Base-by-base conservation (phyloP, 2,329 filamentous ascomycete species). In the Zasmidium cellare region DNA sequence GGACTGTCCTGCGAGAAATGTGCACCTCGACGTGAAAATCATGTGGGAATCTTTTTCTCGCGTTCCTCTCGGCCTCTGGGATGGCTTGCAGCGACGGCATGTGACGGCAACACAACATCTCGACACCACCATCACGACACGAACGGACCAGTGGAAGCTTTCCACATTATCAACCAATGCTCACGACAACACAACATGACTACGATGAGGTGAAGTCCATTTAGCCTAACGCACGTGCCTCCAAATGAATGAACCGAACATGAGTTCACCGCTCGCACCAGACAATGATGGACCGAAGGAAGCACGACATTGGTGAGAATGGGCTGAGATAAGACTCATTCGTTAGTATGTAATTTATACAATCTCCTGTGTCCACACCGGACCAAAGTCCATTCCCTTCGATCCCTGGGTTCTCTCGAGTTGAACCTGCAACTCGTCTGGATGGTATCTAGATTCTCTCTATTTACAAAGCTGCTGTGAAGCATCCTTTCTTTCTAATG, bases 221-320 rank as follows among this genome's bases (percentile, higher is more conserved):
- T 46, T 56, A 51, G 35, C 25, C 54, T 56, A 22, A 24, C 53
- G 47, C 48, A 51, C 47, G 54, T 51, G 24, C 23, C 48, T 50
- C 28, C 31, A 51, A 31, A 51, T 19, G 5, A 41, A 41, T 16
- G 35, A 41, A 18, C 35, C 35, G 35, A 41, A 41, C 35, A 41
- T 41, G 35, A 41, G 35, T 41, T 41, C 35, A 41, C 35, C 35
- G 35, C 35, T 41, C 35, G 35, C 11, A 9, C 35, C 35, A 41
- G 35, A 41, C 35, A 41, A 41, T 41, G 35, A 41, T 41, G 35
- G 35, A 41, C 16, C 35, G 35, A 41, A 3, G 12, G 16, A 41
- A 41, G 35, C 35, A 41, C 35, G 35, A 41, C 35, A 41, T 41
- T 6, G 3, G 12, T n/a, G 5, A 41, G 35, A 41, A n/a, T 5